phyloP scores from a whole-genome alignment of 1,284 basidiomycete species.

The Earliella scabrosa region DNA sequence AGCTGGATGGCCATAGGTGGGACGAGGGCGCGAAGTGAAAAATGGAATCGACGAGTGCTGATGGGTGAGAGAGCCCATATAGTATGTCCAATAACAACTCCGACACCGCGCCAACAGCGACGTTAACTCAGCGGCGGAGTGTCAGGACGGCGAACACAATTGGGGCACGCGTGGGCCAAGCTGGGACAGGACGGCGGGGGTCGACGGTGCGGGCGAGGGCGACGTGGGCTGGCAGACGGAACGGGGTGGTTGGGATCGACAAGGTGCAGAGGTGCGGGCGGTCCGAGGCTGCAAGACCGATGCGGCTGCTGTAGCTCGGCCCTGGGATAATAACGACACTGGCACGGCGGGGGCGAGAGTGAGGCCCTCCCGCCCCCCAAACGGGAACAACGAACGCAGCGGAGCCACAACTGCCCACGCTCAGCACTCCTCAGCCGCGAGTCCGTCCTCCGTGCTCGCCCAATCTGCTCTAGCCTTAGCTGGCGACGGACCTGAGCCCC shows the following conservation, averaged over 20 bases:
- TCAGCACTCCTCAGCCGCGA: too few relatives aligned
- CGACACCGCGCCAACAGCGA: constrained; percentile 31
- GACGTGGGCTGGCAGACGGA: constrained; percentile 2
- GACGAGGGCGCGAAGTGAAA: constrained; percentile 21
- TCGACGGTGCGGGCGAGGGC: constrained; percentile 8
- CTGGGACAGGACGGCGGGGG: too few relatives aligned
- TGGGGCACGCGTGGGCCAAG: constrained; percentile 12
- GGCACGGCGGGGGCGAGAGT: neutral
- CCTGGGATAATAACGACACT: constrained; percentile 2
- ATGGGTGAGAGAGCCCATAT: constrained; percentile 23
- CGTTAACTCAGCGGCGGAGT: constrained; percentile 33
- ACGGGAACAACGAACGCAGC: neutral
- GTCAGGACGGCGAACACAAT: constrained; percentile 22
- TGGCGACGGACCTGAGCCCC: neutral
- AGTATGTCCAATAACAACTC: constrained; percentile 28
- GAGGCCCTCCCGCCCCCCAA: neutral
- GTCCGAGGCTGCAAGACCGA: constrained; percentile 11
- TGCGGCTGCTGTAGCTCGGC: constrained; percentile 9
- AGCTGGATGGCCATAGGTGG: constrained; percentile 27
- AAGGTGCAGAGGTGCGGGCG: constrained; percentile 10
- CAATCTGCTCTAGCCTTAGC: constrained; percentile 1
- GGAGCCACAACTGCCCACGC: constrained; percentile 11
- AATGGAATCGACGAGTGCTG: constrained; percentile 18
- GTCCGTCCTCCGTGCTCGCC: too few relatives aligned
- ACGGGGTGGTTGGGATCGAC: constrained; percentile 17